These are phyloP conservation scores for Jaltomata sinuosa DNA, from an alignment of 257 asterid species.

Conservation along the genomic window DNA sequence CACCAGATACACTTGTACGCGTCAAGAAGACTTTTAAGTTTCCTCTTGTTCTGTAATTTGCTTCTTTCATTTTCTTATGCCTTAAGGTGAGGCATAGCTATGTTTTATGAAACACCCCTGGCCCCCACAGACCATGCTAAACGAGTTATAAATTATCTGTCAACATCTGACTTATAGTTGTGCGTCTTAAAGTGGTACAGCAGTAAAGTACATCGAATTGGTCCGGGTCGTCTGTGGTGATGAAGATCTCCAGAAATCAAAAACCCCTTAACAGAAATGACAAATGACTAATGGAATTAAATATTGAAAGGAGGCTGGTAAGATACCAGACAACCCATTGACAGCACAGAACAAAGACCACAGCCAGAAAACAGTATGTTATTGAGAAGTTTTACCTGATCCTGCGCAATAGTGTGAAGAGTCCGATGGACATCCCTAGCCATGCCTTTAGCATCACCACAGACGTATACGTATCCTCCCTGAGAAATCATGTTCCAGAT, in stretches of 20 bases:
- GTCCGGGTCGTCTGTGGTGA: neutral
- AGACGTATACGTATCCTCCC: slow-evolving; percentile 81
- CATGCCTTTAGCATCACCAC: slow-evolving; percentile 99
- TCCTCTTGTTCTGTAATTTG: neutral
- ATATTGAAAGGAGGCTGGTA: neutral
- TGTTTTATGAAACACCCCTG: neutral
- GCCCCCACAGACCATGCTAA: neutral
- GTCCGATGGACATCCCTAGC: slow-evolving; percentile 98
- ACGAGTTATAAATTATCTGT: no score
- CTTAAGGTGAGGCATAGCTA: neutral
- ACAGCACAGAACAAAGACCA: neutral
- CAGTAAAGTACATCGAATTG: neutral
- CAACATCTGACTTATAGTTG: neutral
- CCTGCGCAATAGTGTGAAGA: slow-evolving; percentile 79
- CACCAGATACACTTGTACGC: neutral
- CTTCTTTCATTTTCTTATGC: neutral
- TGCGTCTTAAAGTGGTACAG: neutral
- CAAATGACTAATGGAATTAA: neutral
- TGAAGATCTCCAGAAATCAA: neutral
- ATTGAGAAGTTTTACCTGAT: slow-evolving; percentile 53
- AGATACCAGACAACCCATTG: neutral
- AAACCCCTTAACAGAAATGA: neutral
- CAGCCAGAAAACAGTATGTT: neutral
- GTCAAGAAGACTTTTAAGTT: neutral
- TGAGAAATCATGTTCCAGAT: slow-evolving; percentile 80